Evolutionary conservation across 2,329 filamentous ascomycete species (phyloP), one percentile per base, ranked within the genome.

Genomic region (Cercospora nicotianae): DNA sequence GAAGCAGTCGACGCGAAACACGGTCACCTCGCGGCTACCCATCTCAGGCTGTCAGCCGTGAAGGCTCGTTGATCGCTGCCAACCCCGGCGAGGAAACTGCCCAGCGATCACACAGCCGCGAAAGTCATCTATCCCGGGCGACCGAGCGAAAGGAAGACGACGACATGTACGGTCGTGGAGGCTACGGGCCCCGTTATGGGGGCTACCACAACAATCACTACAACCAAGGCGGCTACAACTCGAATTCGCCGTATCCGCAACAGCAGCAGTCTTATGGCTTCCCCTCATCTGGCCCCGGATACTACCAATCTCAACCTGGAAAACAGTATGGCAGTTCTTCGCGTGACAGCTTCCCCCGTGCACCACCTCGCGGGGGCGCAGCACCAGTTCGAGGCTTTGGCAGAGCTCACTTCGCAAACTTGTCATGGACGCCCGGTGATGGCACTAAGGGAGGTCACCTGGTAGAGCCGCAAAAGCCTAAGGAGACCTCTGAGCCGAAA

Each of bases 391-490:
- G 60, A n/a, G 66, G 76, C 64, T 75, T 72, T 26, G 75, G 88
- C 39, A 82, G 86, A 71, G 84, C 83, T 70, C 82, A 89, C 80
- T 86, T 90, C 82, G 84, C 89, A 79, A 87, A 91, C 79, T 78
- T 89, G 2, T 91, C 92, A 57, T 94, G 92, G 90, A 90, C 87
- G 65, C 85, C 88, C 53, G 83, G 83, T 36, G 83, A 83, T 60
- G 82, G 85, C 18, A 83, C 84, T 64, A 83, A 84, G 73, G 86
- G 85, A 76, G 82, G 86, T 66, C 83, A 82, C 65, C 77, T 80
- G 26, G 79, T 77, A 3, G 70, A 75, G 66, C 72, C 75, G 51
- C 72, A 68, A 10, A 77, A 76, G 68, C 58, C 73, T 36, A 72
- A 73, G 63, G 71, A 75, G 18, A 61, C 72, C 65, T 70, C 74